phyloP scores from a whole-genome alignment of 2,329 filamentous ascomycete species.

The Gaeumannomyces sp. region DNA sequence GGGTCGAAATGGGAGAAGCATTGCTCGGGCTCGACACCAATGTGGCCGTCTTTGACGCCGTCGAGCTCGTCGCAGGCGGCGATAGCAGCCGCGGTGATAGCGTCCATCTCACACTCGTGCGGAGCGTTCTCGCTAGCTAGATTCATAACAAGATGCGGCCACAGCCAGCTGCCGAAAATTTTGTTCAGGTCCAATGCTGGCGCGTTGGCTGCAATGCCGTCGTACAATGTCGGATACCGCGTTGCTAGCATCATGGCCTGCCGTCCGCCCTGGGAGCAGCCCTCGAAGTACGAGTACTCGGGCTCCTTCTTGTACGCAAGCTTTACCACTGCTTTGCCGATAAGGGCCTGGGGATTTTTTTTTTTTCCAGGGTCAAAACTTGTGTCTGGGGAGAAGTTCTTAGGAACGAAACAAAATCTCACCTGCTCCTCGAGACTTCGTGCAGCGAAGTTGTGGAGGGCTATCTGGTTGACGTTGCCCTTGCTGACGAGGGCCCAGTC shows the following conservation, averaged over 20 bases:
- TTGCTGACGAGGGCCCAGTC: conserved; percentile 19
- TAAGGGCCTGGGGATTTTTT: conserved; percentile 23
- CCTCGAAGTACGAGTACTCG: conserved; percentile 40
- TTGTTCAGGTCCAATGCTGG: conserved; percentile 22
- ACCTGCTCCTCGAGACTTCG: conserved; percentile 17
- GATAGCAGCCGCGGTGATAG: conserved; percentile 31
- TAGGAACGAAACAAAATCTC: background rate
- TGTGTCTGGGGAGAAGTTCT: background rate
- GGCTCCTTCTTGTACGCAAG: conserved; percentile 33
- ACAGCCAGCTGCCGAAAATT: conserved; percentile 17
- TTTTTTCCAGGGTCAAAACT: background rate
- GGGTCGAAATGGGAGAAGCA: conserved; percentile 23
- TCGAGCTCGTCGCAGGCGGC: conserved; percentile 37
- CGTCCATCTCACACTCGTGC: conserved; percentile 29
- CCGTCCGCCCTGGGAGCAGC: conserved; percentile 48
- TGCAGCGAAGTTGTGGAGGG: conserved; percentile 18
- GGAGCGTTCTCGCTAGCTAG: conserved; percentile 8
- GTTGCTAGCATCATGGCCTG: conserved; percentile 45
- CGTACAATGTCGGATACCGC: conserved; percentile 43
- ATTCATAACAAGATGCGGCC: conserved; percentile 26
- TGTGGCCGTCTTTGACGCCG: conserved; percentile 30
- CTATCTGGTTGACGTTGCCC: conserved; percentile 20
- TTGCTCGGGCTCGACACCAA: conserved; percentile 29
- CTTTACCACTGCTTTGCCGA: conserved; percentile 36
- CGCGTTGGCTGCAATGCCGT: conserved; percentile 39